Evolutionary conservation across 257 asterid species (phyloP).

Genomic region (Thymus quinquecostatus): DNA sequence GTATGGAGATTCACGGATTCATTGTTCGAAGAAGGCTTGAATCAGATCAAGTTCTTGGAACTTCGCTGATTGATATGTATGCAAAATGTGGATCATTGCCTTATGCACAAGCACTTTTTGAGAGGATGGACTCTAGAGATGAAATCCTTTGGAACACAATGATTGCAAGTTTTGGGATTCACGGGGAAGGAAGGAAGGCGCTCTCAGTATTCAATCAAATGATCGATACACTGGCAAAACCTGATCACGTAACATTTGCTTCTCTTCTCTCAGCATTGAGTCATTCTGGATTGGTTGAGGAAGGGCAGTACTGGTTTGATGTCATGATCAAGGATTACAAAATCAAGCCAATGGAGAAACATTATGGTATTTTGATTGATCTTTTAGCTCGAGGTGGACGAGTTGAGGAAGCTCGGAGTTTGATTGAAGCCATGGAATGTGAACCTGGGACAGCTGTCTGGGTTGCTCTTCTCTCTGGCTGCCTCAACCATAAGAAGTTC

Average conservation of each 20-base stretch:
- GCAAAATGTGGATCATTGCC: constrained; percentile 77
- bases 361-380: constrained; percentile 76
- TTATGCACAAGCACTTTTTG: constrained; percentile 49
- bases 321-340: constrained; percentile 60
- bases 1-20: constrained; percentile 66
- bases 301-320: constrained; percentile 67
- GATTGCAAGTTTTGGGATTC: constrained; percentile 75
- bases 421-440: constrained; percentile 49
- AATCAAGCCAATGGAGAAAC: constrained; percentile 73
- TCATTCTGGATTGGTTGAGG: constrained; percentile 73
- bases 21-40: constrained; percentile 45
- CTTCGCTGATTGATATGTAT: constrained; percentile 78
- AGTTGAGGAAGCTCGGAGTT: constrained; percentile 62
- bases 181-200: constrained; percentile 71
- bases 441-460: constrained; percentile 69
- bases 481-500: constrained; percentile 66
- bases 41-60: constrained; percentile 50
- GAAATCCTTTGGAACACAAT: constrained; percentile 72
- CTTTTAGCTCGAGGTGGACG: constrained; percentile 81
- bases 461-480: constrained; percentile 88
- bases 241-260: constrained; percentile 87
- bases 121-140: constrained; percentile 47
- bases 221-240: constrained; percentile 43
- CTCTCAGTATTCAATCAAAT: constrained; percentile 57
- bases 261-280: constrained; percentile 81